Evolutionary conservation across 108 stramenopile species (phyloP).

Genomic region (Discostella pseudostelligera): DNA sequence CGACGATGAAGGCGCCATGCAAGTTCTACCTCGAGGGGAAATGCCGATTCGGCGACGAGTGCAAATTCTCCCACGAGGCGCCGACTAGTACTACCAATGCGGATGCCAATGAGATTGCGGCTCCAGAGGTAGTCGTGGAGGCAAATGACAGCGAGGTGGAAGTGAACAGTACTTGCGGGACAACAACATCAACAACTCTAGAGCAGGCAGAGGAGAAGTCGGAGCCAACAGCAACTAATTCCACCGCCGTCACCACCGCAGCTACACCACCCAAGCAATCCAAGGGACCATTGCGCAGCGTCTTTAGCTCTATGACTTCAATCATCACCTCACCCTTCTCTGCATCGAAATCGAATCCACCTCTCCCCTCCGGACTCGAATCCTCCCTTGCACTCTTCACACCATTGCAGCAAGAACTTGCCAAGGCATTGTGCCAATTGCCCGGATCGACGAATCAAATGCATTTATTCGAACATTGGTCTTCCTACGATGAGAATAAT

Average conservation of each 20-base stretch:
- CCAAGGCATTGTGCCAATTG: slow-evolving; percentile 36
- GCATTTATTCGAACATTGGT: slow-evolving; percentile 62
- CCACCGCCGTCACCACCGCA: neutral
- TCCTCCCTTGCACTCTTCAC: slow-evolving; percentile 35
- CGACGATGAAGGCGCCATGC: slow-evolving; percentile 9
- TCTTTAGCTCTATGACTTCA: neutral
- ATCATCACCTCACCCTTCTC: slow-evolving; percentile 1
- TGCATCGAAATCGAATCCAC: neutral
- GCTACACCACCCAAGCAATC: neutral
- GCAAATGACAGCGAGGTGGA: slow-evolving; percentile 13
- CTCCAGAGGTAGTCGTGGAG: slow-evolving; percentile 12
- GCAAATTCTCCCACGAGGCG: slow-evolving; percentile 14
- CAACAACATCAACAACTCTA: neutral
- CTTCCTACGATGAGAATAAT: slow-evolving; percentile 4
- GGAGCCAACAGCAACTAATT: slow-evolving; percentile 1
- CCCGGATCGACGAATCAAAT: slow-evolving; percentile 51
- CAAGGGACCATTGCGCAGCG: neutral
- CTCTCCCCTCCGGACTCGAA: slow-evolving; percentile 29
- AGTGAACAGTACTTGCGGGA: neutral
- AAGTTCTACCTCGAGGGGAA: slow-evolving; percentile 24
- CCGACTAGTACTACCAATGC: slow-evolving; percentile 1
- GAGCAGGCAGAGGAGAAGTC: neutral
- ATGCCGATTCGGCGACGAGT: slow-evolving; percentile 21
- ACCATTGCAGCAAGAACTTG: slow-evolving; percentile 39
- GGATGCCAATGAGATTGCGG: neutral